A percentile compares a stretch with the other conserved stretches of the same genome.
phyloP scores from a whole-genome alignment of 768 basidiomycete genomes.

The Gelatoporia subvermispora region DNA sequence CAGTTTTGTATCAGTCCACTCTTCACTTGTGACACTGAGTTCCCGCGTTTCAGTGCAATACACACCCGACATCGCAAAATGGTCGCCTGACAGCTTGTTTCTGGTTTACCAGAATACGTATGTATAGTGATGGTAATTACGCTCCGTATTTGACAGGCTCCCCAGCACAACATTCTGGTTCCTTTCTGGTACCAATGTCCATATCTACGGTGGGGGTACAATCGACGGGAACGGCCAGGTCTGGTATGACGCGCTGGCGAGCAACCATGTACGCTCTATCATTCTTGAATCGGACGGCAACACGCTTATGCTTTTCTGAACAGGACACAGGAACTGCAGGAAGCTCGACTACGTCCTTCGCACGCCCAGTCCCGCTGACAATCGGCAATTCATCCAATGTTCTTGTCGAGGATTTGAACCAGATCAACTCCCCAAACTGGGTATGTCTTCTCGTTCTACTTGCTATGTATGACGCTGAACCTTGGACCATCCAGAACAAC shows the following conservation, averaged over 20 bases:
- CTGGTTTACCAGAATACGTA: constrained; percentile 41
- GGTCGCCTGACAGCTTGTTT: constrained; percentile 34
- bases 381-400: constrained; percentile 40
- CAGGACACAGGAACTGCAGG: constrained; percentile 37
- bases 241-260: constrained; percentile 31
- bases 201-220: constrained; percentile 40
- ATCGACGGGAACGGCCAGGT: constrained; percentile 45
- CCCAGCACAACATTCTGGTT: constrained; percentile 37
- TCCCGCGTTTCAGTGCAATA: constrained; percentile 23
- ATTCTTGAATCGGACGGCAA: too few species aligned
- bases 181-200: constrained; percentile 31
- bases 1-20: constrained; percentile 3
- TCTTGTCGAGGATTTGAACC: constrained; percentile 33
- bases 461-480: background rate
- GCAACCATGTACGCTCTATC: constrained; percentile 17
- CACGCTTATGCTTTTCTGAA: too few species aligned
- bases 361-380: constrained; percentile 40
- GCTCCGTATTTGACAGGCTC: background rate
- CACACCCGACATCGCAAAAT: constrained; percentile 38
- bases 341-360: constrained; percentile 38
- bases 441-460: constrained; percentile 30
- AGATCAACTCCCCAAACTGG: constrained; percentile 39
- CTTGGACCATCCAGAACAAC: constrained; percentile 24
- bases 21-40: background rate
- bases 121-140: constrained; percentile 6